These are phyloP conservation scores for Aspergillus ochraceus DNA, from an alignment of 2,329 filamentous ascomycete genomes.

Conservation along the genomic window DNA sequence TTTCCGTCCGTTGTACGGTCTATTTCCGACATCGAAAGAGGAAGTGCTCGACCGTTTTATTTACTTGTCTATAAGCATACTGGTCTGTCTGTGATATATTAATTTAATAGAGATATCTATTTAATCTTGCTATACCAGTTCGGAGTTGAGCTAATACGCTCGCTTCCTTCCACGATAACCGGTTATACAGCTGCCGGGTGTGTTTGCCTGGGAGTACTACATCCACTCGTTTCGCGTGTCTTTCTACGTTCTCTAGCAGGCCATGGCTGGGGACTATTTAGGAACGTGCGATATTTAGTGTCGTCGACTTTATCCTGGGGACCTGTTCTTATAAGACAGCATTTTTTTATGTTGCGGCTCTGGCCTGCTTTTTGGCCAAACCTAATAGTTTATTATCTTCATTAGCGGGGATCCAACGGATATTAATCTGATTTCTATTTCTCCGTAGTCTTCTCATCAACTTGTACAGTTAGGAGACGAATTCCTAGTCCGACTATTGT, in stretches of 20 bases:
- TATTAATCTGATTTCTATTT: slow-evolving; percentile 19
- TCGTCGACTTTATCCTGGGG: slow-evolving; percentile 25
- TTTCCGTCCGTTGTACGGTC: slow-evolving; percentile 24
- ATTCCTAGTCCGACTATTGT: slow-evolving; percentile 23
- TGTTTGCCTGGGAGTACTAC: slow-evolving; percentile 14
- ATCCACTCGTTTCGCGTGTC: slow-evolving; percentile 26
- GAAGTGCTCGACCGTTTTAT: slow-evolving; percentile 26
- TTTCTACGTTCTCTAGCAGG: slow-evolving; percentile 24
- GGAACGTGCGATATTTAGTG: slow-evolving; percentile 23
- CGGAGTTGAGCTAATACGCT: slow-evolving; percentile 17
- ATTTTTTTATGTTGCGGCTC: slow-evolving; percentile 18
- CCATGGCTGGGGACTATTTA: slow-evolving; percentile 17
- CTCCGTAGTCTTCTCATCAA: slow-evolving; percentile 21
- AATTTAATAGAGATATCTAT: slow-evolving; percentile 24
- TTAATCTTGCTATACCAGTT: slow-evolving; percentile 32
- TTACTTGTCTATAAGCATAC: slow-evolving; percentile 20
- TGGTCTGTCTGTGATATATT: slow-evolving; percentile 13
- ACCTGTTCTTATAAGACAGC: slow-evolving; percentile 13
- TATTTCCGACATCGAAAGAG: slow-evolving; percentile 29
- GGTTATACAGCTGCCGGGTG: slow-evolving; percentile 19
- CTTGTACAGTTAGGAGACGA: slow-evolving; percentile 22
- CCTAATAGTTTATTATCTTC: slow-evolving; percentile 14
- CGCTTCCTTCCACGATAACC: slow-evolving; percentile 27
- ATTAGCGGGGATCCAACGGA: slow-evolving; percentile 18
- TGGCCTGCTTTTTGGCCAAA: slow-evolving; percentile 24